These are phyloP conservation scores for Evernia prunastri DNA, from an alignment of 495 filamentous ascomycete genomes.

Conservation along the genomic window DNA sequence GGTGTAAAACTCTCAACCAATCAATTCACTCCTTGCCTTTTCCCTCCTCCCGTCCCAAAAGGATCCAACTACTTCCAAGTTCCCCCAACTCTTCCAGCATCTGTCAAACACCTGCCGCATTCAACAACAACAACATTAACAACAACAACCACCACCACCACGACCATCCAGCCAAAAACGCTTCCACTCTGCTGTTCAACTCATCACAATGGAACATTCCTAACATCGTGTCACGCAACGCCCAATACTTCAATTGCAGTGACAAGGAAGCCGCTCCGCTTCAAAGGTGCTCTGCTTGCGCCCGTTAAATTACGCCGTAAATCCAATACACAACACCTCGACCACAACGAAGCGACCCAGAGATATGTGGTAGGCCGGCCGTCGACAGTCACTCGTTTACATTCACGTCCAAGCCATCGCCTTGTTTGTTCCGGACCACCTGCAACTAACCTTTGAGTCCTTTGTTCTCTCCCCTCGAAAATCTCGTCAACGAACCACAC, in stretches of 20 bases:
- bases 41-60: slow-evolving; percentile 5
- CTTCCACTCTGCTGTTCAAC: not conserved
- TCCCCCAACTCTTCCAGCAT: not conserved
- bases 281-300: slow-evolving; percentile 5
- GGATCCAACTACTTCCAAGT: not conserved
- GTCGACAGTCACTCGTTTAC: slow-evolving; percentile 6
- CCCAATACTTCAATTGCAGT: not conserved
- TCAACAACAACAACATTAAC: too few species aligned
- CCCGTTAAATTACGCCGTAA: slow-evolving; percentile 14
- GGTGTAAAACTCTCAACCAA: not conserved
- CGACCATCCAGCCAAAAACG: not conserved
- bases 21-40: not conserved
- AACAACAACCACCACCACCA: too few species aligned
- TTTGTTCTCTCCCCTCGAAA: not conserved
- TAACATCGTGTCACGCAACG: not conserved
- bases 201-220: not conserved
- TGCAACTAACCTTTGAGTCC: slow-evolving; percentile 1
- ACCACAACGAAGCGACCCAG: not conserved
- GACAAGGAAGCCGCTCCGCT: slow-evolving; percentile 3
- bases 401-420: not conserved
- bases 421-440: not conserved
- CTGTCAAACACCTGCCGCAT: not conserved
- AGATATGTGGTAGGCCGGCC: not conserved
- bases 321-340: slow-evolving; percentile 14
- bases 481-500: slow-evolving; percentile 1